Percentiles rank a stretch among this genome's conserved stretches.
Conservation (phyloP, 1,284 basidiomycete species). For the Ceratobasidium sp. region DNA sequence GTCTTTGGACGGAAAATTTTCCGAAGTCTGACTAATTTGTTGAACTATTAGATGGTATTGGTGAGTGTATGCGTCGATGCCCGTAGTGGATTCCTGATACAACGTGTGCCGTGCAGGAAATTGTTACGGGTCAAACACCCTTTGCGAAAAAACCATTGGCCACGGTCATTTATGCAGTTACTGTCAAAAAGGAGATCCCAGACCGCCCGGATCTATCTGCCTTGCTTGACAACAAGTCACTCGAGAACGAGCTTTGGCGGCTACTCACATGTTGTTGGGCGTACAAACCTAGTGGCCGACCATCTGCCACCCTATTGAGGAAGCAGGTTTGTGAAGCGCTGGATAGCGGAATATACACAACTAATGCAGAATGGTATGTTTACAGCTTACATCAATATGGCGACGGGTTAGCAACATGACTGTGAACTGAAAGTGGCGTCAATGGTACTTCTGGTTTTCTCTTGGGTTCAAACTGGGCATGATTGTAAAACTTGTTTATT, state of each 20-base stretch:
- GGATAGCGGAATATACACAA: not conserved
- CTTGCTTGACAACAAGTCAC: not conserved
- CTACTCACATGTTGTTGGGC: slow-evolving; percentile 21
- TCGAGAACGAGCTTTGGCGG: slow-evolving; percentile 5
- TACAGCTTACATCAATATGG: not conserved
- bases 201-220: not conserved
- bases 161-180: not conserved
- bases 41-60: not conserved
- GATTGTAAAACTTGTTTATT: too few species aligned
- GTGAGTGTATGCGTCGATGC: not conserved
- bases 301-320: slow-evolving; percentile 16
- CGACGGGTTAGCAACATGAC: not conserved
- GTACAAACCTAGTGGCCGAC: not conserved
- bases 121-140: not conserved
- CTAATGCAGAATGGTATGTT: not conserved
- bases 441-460: too few species aligned
- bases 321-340: not conserved
- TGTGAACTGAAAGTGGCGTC: not conserved
- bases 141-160: not conserved
- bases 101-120: not conserved
- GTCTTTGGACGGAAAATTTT: not conserved
- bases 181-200: not conserved
- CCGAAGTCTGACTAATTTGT: not conserved
- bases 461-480: too few species aligned
- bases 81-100: not conserved